phyloP scores from a whole-genome alignment of 2,329 filamentous ascomycete genomes.

The Alternaria brassicicola region DNA sequence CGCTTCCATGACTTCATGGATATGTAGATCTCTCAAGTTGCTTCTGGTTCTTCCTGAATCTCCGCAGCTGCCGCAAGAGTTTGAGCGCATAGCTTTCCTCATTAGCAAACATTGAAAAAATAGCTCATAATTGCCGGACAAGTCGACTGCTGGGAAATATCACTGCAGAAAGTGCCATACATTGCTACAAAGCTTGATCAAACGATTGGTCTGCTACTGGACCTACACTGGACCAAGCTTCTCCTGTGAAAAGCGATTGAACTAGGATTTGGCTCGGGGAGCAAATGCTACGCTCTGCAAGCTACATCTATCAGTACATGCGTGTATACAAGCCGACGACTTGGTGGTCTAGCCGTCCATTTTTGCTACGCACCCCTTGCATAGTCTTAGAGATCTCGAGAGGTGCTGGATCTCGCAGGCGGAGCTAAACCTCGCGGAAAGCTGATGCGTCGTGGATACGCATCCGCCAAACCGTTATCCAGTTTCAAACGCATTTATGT shows the following conservation, averaged over 20 bases:
- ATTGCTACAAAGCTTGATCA: background rate
- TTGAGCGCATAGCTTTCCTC: background rate
- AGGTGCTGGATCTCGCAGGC: slow-evolving; percentile 8
- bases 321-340: background rate
- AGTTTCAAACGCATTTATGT: background rate
- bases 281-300: background rate
- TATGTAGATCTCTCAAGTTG: background rate
- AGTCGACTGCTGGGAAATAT: background rate
- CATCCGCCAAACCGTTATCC: background rate
- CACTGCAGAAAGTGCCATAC: background rate
- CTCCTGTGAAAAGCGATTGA: background rate
- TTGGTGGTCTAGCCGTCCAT: background rate
- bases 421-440: background rate
- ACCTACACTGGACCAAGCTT: background rate
- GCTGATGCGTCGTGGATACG: background rate
- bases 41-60: background rate
- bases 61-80: background rate
- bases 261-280: background rate
- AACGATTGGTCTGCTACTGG: background rate
- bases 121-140: background rate
- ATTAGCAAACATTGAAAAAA: background rate
- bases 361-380: background rate
- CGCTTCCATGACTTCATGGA: background rate
- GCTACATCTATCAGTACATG: background rate
- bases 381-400: background rate